A percentile compares a stretch with the other conserved stretches of the same genome.
These are phyloP conservation scores for Furculomyces boomerangus DNA, from an alignment of 371 early-diverging fungal genomes.

Conservation along the genomic window DNA sequence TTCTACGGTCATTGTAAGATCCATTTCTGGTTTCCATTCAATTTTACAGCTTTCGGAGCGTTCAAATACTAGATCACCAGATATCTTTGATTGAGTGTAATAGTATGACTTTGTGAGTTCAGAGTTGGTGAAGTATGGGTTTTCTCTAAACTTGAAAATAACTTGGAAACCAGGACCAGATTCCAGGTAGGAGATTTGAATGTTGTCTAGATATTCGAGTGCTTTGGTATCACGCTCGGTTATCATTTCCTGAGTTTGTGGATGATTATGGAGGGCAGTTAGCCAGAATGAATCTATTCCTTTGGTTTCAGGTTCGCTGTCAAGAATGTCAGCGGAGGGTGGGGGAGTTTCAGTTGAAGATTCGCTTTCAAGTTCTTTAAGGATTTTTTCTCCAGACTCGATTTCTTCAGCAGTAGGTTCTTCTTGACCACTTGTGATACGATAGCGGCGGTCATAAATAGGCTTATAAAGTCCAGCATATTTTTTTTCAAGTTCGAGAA, in stretches of 20 bases:
- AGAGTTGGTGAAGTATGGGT: constrained; percentile 74
- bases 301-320: constrained; percentile 4
- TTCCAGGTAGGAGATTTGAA: constrained; percentile 63
- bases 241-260: constrained; percentile 57
- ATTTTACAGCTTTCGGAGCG: constrained; percentile 76
- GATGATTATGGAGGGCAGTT: constrained; percentile 68
- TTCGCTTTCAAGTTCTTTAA: constrained; percentile 33
- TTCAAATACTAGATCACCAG: constrained; percentile 65
- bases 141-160: constrained; percentile 73
- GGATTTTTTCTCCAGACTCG: constrained; percentile 30
- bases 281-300: constrained; percentile 90
- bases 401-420: constrained; percentile 83
- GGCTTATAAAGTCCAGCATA: constrained; percentile 65
- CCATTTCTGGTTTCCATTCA: constrained; percentile 90
- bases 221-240: constrained; percentile 76
- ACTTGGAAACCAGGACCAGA: constrained; percentile 81
- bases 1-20: constrained; percentile 76
- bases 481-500: constrained; percentile 83
- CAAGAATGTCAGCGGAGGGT: constrained; percentile 14
- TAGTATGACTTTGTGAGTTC: constrained; percentile 80
- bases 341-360: constrained; percentile 11
- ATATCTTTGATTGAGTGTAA: constrained; percentile 41
- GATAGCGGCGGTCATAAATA: constrained; percentile 65
- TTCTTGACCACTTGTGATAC: constrained; percentile 46
- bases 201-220: constrained; percentile 63